Conservation (phyloP, 345 rosid species). For the Camelina hispida region DNA sequence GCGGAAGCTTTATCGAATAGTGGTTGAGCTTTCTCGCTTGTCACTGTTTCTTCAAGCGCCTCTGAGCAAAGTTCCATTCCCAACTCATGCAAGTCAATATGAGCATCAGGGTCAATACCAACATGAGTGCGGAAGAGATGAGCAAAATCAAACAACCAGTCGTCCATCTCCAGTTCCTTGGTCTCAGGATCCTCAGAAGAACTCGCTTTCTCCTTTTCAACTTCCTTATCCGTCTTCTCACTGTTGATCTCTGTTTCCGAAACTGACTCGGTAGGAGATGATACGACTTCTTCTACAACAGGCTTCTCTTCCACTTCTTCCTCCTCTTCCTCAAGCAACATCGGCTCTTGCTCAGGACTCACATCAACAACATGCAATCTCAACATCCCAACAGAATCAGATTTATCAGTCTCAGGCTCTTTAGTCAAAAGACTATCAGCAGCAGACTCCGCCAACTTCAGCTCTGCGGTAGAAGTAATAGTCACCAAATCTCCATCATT, state of each 20-base stretch:
- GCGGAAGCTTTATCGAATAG: slow-evolving; percentile 92
- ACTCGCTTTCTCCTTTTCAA: slow-evolving; percentile 49
- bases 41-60: slow-evolving; percentile 94
- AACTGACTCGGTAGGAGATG: slow-evolving; percentile 59
- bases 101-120: slow-evolving; percentile 97
- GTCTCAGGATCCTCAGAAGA: slow-evolving; percentile 71
- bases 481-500: slow-evolving; percentile 95
- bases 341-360: slow-evolving; percentile 89
- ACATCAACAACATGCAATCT: slow-evolving; percentile 93
- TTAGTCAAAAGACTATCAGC: slow-evolving; percentile 61
- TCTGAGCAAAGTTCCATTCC: slow-evolving; percentile 99
- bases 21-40: slow-evolving; percentile 85
- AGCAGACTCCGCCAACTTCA: slow-evolving; percentile 72
- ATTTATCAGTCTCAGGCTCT: slow-evolving; percentile 64
- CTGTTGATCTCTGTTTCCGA: slow-evolving; percentile 56
- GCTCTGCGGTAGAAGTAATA: slow-evolving; percentile 75
- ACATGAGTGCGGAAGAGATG: slow-evolving; percentile 89
- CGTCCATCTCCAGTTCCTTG: slow-evolving; percentile 95
- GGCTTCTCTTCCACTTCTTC: slow-evolving; percentile 56
- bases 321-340: slow-evolving; percentile 71
- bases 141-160: slow-evolving; percentile 97
- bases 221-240: slow-evolving; percentile 55
- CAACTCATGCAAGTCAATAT: slow-evolving; percentile 88
- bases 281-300: slow-evolving; percentile 58
- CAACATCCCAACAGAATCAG: slow-evolving; percentile 67